These are phyloP conservation scores for Hyphopichia homilentoma DNA, from an alignment of 805 yeast species.

Conservation along the genomic window DNA sequence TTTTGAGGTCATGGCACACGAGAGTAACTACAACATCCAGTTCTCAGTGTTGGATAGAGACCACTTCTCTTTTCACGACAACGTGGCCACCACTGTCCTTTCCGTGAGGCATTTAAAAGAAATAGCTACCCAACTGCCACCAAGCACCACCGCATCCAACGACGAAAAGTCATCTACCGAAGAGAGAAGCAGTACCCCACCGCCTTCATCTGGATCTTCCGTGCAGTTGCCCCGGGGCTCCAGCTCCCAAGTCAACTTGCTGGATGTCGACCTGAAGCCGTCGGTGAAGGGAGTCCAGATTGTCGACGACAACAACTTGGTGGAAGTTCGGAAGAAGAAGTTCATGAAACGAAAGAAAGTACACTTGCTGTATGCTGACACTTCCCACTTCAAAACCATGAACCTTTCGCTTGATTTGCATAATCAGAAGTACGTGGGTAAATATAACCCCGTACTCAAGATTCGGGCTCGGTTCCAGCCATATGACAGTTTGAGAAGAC, in stretches of 20 bases:
- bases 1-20: slow-evolving; percentile 69
- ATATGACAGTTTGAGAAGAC: slow-evolving; percentile 58
- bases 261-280: slow-evolving; percentile 3
- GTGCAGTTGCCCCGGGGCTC: neutral
- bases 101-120: slow-evolving; percentile 49
- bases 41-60: slow-evolving; percentile 84
- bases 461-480: slow-evolving; percentile 64
- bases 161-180: slow-evolving; percentile 7
- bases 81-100: slow-evolving; percentile 64
- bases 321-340: slow-evolving; percentile 24
- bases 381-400: slow-evolving; percentile 40
- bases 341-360: slow-evolving; percentile 26
- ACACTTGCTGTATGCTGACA: slow-evolving; percentile 28
- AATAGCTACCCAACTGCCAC: slow-evolving; percentile 29
- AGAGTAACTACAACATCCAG: slow-evolving; percentile 59
- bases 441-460: slow-evolving; percentile 51
- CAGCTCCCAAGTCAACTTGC: slow-evolving; percentile 1
- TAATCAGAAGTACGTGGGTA: slow-evolving; percentile 28
- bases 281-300: slow-evolving; percentile 2
- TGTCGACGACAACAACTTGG: slow-evolving; percentile 26
- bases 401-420: slow-evolving; percentile 31
- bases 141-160: neutral
- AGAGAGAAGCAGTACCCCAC: neutral
- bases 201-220: neutral
- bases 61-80: slow-evolving; percentile 75